Base-by-base conservation (phyloP, 192 early-diverging fungal genomes). In the Cladochytrium replicatum region DNA sequence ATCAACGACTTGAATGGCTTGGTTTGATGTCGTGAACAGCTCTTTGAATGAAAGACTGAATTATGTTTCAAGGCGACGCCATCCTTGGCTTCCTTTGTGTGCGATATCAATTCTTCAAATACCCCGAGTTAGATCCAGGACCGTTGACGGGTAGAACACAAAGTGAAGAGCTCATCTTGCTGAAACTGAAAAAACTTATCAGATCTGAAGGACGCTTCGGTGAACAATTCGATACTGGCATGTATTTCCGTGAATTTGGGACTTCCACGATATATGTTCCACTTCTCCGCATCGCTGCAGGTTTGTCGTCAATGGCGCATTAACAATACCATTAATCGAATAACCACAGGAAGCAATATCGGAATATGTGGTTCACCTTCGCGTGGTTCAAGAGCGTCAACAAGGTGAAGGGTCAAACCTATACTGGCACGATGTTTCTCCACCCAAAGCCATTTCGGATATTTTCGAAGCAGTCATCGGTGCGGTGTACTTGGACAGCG, bases 391-490 rank as follows among this genome's bases (percentile, higher is more conserved):
- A n/a, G n/a, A n/a, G n/a, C n/a, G n/a, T n/a, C n/a, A n/a, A n/a
- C n/a, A n/a, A n/a, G n/a, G n/a, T n/a, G n/a, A n/a, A n/a, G n/a
- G n/a, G n/a, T n/a, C n/a, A n/a, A n/a, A n/a, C n/a, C n/a, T n/a
- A n/a, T n/a, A n/a, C n/a, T n/a, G n/a, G n/a, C n/a, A n/a, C n/a
- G n/a, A n/a, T n/a, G n/a, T n/a, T n/a, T n/a, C 69, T 6, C 76
- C 89, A n/a, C 93, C 93, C 19, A 97, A 97, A 50, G 83, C 87
- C 0, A 55, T 89, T 34, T 84, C 84, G 5, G 93, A 97, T 67
- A 57, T 93, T 0, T 71, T 91, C n/a, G 93, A 97, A 61, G 82
- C 85, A 30, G 72, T 91, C 30, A 30, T 90, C 8, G 93, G 93
- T 2, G 90, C 93, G 4, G 64, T 91, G 3, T 87, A 84, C 55